Evolutionary conservation across 129 eudicot species (phyloP), one percentile per base, ranked within the genome.

Genomic region (Flaveria trinervia): DNA sequence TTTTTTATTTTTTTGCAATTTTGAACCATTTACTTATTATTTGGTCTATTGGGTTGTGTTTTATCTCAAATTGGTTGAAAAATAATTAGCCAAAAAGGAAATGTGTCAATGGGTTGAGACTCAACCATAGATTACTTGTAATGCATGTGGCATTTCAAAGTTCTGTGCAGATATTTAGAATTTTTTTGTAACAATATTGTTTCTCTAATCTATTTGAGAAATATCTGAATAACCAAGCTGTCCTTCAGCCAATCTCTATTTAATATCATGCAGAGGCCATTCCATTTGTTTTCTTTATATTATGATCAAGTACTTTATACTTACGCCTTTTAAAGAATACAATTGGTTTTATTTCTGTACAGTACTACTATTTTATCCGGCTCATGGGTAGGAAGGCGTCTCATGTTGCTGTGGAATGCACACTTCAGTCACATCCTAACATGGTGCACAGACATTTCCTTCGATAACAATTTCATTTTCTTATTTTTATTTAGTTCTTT

Each of bases 351-450:
- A 49, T 49, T 49, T 49, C n/a, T 49, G 54, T 49, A 14, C 45
- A 62, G 68, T 62, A 62, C 16, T 62, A 62, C 65, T 92, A 92
- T 75, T 92, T 92, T 79, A 88, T 92, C 74, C 82, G 98, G 43
- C 96, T 92, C 85, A 92, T 92, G 98, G 98, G 98, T n/a, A 85
- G 96, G 68, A 92, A 86, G 90, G 96, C 96, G 69, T 92, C 98
- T 71, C 98, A 92, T 78, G 98, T 92, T 77, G 98, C 98, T n/a
- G 68, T 92, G 82, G 98, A 92, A 79, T 92, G 98, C 90, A 86
- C 98, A 57, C 90, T 92, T n/a, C 96, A 92, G 84, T 92, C 98
- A 17, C 98, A 92, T 73, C 98, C 98, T 69, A 92, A 92, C 80
- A 82, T 87, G 96, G 96, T 92, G 64, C 16, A 49, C 54, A 49